phyloP scores from a whole-genome alignment of 208 protist genomes.

The Leptomonas pyrrhocoris region DNA sequence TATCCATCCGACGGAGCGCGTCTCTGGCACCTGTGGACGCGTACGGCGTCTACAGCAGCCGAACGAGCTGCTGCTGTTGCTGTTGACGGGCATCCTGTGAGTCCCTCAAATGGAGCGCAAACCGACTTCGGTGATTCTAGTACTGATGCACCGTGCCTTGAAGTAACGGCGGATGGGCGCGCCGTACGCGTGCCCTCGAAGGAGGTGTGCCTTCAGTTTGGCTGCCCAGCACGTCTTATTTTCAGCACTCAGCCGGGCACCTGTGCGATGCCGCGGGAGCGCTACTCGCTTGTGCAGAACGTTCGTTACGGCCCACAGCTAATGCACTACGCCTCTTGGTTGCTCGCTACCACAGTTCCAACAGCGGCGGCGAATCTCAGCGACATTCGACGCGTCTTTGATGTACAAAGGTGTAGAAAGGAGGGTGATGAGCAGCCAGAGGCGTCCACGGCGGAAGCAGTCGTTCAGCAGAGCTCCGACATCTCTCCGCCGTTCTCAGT shows the following conservation, averaged over 20 bases:
- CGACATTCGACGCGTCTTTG: slow-evolving; percentile 10
- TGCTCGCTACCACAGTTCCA: slow-evolving; percentile 11
- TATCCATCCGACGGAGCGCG: not conserved
- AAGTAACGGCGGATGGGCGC: slow-evolving; percentile 3
- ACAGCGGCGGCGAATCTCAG: not conserved
- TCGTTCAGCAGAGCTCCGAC: too few species aligned
- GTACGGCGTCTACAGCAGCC: not conserved
- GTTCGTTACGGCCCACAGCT: not conserved
- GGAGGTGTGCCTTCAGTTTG: slow-evolving; percentile 20
- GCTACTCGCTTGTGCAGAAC: slow-evolving; percentile 3
- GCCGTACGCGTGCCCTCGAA: slow-evolving; percentile 13
- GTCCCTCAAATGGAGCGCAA: too few species aligned
- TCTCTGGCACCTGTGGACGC: slow-evolving; percentile 9
- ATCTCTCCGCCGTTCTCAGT: not conserved
- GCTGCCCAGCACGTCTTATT: slow-evolving; percentile 19
- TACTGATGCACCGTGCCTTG: not conserved
- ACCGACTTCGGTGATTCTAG: not conserved
- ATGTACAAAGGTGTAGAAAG: not conserved
- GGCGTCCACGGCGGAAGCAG: not conserved
- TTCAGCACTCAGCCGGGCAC: not conserved
- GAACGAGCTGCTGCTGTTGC: not conserved
- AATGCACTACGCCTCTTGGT: slow-evolving; percentile 7
- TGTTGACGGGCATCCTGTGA: not conserved
- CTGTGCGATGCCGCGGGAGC: not conserved
- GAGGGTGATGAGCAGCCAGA: not conserved